phyloP scores from a whole-genome alignment of 306 rosid genomes.

The Notholithocarpus densiflorus region DNA sequence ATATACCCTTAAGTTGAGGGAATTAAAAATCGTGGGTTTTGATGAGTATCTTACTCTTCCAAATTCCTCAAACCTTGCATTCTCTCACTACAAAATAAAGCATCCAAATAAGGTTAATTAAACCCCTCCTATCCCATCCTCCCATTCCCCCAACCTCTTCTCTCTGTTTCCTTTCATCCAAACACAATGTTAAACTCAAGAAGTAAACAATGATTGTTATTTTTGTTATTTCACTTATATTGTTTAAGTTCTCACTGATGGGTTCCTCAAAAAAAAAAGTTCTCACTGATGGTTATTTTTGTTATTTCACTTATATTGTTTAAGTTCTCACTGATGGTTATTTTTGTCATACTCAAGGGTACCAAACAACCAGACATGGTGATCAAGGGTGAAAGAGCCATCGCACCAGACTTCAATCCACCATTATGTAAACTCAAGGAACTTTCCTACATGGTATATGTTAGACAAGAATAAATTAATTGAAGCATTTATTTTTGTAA shows the following conservation, averaged over 20 bases:
- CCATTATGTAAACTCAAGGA: conserved; percentile 46
- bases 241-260: neutral
- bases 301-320: too few species aligned
- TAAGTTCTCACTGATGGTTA: neutral
- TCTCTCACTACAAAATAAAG: too few species aligned
- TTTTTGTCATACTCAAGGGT: conserved; percentile 29
- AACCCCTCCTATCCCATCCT: too few species aligned
- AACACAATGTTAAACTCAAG: too few species aligned
- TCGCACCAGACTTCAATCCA: conserved; percentile 27
- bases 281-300: neutral
- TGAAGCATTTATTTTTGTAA: too few species aligned
- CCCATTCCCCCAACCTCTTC: too few species aligned
- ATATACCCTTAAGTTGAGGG: too few species aligned
- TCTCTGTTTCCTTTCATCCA: too few species aligned
- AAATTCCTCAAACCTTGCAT: too few species aligned
- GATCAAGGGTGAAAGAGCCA: conserved; percentile 34
- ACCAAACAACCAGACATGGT: conserved; percentile 25
- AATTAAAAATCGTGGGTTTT: too few species aligned
- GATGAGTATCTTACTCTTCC: too few species aligned
- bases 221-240: neutral
- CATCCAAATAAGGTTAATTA: too few species aligned
- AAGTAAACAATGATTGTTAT: neutral
- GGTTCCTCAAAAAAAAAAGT: neutral
- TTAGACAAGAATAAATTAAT: neutral
- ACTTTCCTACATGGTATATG: conserved; percentile 37